Evolutionary conservation across 805 yeast genomes (phyloP), one percentile per base, ranked within the genome.

Genomic region (Yarrowia alimentaria): DNA sequence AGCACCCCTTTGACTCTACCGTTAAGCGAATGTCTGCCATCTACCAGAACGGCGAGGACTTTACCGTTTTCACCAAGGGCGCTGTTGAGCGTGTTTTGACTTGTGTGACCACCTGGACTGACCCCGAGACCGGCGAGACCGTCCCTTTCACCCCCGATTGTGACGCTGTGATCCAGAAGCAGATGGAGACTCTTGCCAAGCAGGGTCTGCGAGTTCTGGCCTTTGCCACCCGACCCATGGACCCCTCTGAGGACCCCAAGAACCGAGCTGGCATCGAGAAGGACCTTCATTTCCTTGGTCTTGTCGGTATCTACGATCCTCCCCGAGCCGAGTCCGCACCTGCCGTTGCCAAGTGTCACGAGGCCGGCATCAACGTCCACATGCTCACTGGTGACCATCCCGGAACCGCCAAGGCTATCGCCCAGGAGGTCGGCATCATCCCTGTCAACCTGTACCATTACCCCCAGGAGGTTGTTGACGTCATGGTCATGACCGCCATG

Each of bases 381-480:
- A 84, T 84, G 91, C 74, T 85, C 31, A 84, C 91, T 14, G 91
- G 91, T 56, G 91, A 84, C 62, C 88, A 82, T 60, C 85, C 83
- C 8, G 82, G 82, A 28, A 84, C 91, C 33, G 91, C 91, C 13
- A 70, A 72, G 53, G 87, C 90, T 4, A 84, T 84, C 69, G 90
- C 91, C 13, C 81, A 79, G 63, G 89, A 84, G 63, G 89, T 84
- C 45, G 90, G 90, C 12, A 84, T 84, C 54, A 65, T 84, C 25
- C 88, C 90, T 8, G 73, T 68, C 45, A 75, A 83, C 64, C 63
- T 80, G 60, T 72, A 73, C 57, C 77, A 77, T 56, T 79, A 77
- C 61, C 61, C 82, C 14, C 71, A 68, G 11, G 59, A 62, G 24
- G 79, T 81, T 45, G 79, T 78, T 37, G 65, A 74, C 52, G 74